A percentile compares a stretch with the other conserved stretches of the same genome.
Evolutionary conservation across 495 filamentous ascomycete genomes (phyloP).

Genomic region (Podospora pseudocomata): DNA sequence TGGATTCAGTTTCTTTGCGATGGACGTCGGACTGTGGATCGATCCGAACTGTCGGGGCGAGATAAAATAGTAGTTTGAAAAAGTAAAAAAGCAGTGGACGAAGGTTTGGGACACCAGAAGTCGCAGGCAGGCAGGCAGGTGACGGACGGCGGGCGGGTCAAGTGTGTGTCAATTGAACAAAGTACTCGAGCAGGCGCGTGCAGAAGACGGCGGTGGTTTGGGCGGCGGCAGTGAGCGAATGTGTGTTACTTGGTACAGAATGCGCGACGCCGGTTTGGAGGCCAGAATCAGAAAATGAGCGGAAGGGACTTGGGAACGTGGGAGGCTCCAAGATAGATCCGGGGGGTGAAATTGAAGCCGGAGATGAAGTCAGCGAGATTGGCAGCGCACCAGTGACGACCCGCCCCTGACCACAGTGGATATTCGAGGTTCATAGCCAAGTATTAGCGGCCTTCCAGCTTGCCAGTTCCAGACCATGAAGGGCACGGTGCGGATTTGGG

Average conservation of each 20-base stretch:
- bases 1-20: not conserved
- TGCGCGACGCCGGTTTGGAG: constrained; percentile 6
- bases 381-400: constrained; percentile 17
- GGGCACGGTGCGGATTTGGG: not conserved
- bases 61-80: constrained; percentile 7
- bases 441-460: not conserved
- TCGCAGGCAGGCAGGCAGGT: not conserved
- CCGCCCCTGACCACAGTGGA: not conserved
- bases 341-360: constrained; percentile 28
- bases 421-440: not conserved
- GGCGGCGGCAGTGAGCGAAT: not conserved
- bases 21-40: not conserved
- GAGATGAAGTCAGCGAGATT: constrained; percentile 34
- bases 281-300: constrained; percentile 11
- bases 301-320: constrained; percentile 10
- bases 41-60: not conserved
- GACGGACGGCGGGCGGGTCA: not conserved
- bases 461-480: not conserved
- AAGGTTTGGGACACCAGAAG: not conserved
- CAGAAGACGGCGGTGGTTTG: not conserved
- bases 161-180: constrained; percentile 5
- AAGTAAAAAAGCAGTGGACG: not conserved
- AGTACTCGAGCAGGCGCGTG: not conserved
- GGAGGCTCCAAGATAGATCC: constrained; percentile 12
- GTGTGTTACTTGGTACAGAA: constrained; percentile 8